Conservation (phyloP, 2,329 filamentous ascomycete genomes). For the Pyrenochaeta sp. region DNA sequence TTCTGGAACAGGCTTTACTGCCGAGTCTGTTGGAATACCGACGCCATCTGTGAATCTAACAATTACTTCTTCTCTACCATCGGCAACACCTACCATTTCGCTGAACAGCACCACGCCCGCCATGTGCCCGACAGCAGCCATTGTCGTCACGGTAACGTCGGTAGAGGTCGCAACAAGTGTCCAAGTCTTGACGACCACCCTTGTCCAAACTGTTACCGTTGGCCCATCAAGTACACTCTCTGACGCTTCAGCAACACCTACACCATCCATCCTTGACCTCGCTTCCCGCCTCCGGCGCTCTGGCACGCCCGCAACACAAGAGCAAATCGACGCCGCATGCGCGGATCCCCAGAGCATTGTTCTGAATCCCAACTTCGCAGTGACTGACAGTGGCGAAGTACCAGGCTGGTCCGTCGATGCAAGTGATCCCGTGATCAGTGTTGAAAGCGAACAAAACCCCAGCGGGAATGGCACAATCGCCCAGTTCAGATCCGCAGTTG, state of each 20-base stretch:
- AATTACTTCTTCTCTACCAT: slow-evolving; percentile 14
- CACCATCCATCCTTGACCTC: background rate
- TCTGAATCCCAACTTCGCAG: slow-evolving; percentile 36
- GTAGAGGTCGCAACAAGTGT: slow-evolving; percentile 16
- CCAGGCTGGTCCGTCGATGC: slow-evolving; percentile 32
- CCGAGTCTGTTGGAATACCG: background rate
- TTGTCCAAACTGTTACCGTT: slow-evolving; percentile 13
- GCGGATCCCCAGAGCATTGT: slow-evolving; percentile 32
- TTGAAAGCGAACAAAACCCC: slow-evolving; percentile 14
- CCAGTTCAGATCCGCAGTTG: slow-evolving; percentile 32
- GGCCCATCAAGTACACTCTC: background rate
- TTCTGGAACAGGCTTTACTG: background rate
- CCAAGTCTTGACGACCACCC: slow-evolving; percentile 15
- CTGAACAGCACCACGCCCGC: slow-evolving; percentile 18
- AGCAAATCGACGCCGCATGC: slow-evolving; percentile 39
- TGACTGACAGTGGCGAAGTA: slow-evolving; percentile 18
- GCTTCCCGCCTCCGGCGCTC: slow-evolving; percentile 5
- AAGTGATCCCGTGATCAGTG: slow-evolving; percentile 26
- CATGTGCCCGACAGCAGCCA: slow-evolving; percentile 18
- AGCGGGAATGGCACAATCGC: slow-evolving; percentile 22
- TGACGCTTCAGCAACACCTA: background rate
- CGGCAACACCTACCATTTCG: slow-evolving; percentile 19
- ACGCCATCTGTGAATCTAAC: slow-evolving; percentile 15
- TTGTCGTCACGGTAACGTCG: slow-evolving; percentile 16
- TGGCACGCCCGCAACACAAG: slow-evolving; percentile 30